Evolutionary conservation across 1,284 basidiomycete species (phyloP).

Genomic region (Cryptococcus hybrid): DNA sequence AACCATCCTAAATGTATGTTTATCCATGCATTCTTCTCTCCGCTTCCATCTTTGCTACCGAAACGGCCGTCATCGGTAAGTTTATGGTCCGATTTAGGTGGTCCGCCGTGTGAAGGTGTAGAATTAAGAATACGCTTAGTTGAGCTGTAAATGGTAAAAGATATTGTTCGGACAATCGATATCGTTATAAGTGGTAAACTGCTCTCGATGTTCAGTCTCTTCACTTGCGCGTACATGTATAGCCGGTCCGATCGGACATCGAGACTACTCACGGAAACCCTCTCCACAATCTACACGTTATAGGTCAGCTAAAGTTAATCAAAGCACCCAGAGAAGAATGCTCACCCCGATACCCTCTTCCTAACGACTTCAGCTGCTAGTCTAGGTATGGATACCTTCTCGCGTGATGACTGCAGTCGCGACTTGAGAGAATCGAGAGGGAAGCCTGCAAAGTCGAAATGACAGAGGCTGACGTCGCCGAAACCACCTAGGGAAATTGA

Average conservation of each 20-base stretch:
- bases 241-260: background rate
- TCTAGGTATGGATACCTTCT: slow-evolving; percentile 67
- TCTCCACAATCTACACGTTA: slow-evolving; percentile 39
- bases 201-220: background rate
- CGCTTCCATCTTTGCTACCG: background rate
- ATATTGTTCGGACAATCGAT: slow-evolving; percentile 86
- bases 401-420: slow-evolving; percentile 80
- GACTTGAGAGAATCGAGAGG: slow-evolving; percentile 86
- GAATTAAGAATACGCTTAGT: slow-evolving; percentile 76
- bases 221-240: background rate
- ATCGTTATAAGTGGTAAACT: slow-evolving; percentile 94
- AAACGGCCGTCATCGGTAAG: background rate
- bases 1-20: slow-evolving; percentile 35
- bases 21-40: slow-evolving; percentile 26
- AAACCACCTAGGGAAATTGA: slow-evolving; percentile 30
- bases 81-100: slow-evolving; percentile 2
- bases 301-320: background rate
- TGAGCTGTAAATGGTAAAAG: slow-evolving; percentile 89
- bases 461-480: slow-evolving; percentile 49
- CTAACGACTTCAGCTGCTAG: slow-evolving; percentile 66
- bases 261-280: slow-evolving; percentile 39
- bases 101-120: slow-evolving; percentile 3
- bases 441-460: slow-evolving; percentile 51
- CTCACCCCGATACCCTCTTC: slow-evolving; percentile 85
- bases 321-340: slow-evolving; percentile 41